Percentiles rank a stretch among this genome's conserved stretches.
These are phyloP conservation scores for Russula sp. DNA, from an alignment of 768 basidiomycete genomes.

Conservation along the genomic window DNA sequence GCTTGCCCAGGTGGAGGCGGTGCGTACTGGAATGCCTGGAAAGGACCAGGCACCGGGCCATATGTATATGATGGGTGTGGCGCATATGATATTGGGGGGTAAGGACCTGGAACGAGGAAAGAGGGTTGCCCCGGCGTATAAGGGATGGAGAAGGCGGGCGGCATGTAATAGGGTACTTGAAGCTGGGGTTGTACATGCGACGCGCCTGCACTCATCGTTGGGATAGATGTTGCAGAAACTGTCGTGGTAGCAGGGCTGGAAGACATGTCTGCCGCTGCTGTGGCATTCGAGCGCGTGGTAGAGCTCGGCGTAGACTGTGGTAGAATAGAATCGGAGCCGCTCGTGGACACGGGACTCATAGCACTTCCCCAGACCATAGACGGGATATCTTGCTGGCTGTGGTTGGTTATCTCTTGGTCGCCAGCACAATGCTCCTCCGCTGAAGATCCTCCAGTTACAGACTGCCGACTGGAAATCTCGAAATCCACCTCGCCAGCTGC, in stretches of 20 bases:
- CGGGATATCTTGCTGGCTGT: not conserved
- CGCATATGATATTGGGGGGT: constrained; percentile 25
- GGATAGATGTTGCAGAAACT: not conserved
- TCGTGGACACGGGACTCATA: constrained; percentile 4
- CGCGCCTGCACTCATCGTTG: constrained; percentile 19
- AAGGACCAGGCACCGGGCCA: not conserved
- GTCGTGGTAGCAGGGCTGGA: constrained; percentile 4
- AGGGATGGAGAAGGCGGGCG: constrained; percentile 31
- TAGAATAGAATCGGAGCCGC: constrained; percentile 1
- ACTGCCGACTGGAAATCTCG: not conserved
- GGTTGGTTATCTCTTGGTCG: not conserved
- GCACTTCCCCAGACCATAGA: constrained; percentile 5
- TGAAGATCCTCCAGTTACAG: not conserved
- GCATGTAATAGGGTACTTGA: constrained; percentile 33
- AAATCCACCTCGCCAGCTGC: not conserved
- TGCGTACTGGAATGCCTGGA: constrained; percentile 9
- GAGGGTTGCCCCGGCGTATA: constrained; percentile 22
- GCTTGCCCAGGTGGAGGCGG: constrained; percentile 10
- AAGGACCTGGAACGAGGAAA: constrained; percentile 22
- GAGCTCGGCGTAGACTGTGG: constrained; percentile 9
- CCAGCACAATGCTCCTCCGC: not conserved
- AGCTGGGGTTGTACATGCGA: constrained; percentile 22
- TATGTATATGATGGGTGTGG: constrained; percentile 16
- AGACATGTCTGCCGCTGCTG: not conserved
- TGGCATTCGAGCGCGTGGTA: not conserved